Base-by-base conservation (phyloP, 83 land plant species). In the Diphasiastrum complanatum region DNA sequence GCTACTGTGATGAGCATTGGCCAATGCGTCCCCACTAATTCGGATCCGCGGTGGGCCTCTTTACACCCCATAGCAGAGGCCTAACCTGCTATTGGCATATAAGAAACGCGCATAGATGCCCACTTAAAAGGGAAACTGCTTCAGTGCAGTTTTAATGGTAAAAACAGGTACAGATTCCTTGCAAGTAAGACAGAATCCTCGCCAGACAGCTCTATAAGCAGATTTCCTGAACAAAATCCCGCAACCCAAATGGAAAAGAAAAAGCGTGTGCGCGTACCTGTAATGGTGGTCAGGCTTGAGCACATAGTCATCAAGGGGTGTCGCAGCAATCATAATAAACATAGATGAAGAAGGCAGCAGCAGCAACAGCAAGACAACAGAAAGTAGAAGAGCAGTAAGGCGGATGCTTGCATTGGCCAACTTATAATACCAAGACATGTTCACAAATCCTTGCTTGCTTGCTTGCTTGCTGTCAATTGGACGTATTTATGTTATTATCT, bases 261-360 rank as follows among this genome's bases (percentile, higher is more conserved):
- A 23, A 50, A 23, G 3, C 11, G 53, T 23, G 2, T 12, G 23
- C 23, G 53, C 1, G 3, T 11, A 48, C 68, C 68, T 52, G 58
- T 52, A 65, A 12, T 52, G 18, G 26, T 56, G 45, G 59, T 65
- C 68, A 10, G 45, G 41, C 33, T 65, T 65, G 46, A 18, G 16
- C 33, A 65, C 43, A 59, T 65, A 65, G 46, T 65, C 68, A 33
- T 65, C 68, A 34, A 65, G 59, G 5, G 68, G 68, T 47, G 60
- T 65, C 31, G 45, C 40, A 28, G 19, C 2, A 16, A 8, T 40
- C 43, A 8, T 40, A 40, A 16, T 8, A 40, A 40, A 16, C 16
- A 16, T 8, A 8, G 16, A 8, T 40, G 43, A 8, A 40, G 8
- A 8, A 40, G 43, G n/a, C 53, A 47, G 33, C n/a, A 45, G 24